These are phyloP conservation scores for Zoysia japonica DNA, from an alignment of 176 grass and related monocot genomes.

Conservation along the genomic window DNA sequence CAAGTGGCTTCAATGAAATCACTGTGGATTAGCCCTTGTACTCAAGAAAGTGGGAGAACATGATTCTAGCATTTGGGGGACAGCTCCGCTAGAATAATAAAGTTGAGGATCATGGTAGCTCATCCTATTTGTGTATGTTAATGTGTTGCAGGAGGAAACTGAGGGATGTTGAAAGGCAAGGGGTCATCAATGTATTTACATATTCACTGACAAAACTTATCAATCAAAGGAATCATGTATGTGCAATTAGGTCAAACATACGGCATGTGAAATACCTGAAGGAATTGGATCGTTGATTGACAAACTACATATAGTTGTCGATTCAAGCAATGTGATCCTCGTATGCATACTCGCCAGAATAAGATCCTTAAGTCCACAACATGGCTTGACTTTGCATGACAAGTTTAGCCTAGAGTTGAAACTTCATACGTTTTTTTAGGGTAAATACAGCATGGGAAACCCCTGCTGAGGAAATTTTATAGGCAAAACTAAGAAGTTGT, in stretches of 20 bases:
- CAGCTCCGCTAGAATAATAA: not conserved
- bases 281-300: not conserved
- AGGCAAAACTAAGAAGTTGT: too few species aligned
- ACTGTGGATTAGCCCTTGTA: not conserved
- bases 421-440: too few species aligned
- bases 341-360: not conserved
- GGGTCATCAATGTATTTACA: not conserved
- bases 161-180: not conserved
- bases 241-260: not conserved
- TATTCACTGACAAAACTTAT: not conserved
- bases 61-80: not conserved
- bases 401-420: not conserved
- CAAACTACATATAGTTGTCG: not conserved
- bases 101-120: not conserved
- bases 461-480: too few species aligned
- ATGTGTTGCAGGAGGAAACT: not conserved
- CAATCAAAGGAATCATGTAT: not conserved
- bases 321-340: not conserved
- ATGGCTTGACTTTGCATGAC: not conserved
- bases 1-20: not conserved
- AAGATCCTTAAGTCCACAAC: not conserved
- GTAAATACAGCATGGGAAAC: too few species aligned
- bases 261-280: not conserved
- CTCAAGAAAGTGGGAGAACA: not conserved
- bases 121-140: not conserved